Conservation (phyloP, 306 rosid species). For the barrel medic (Medicago truncatula) region DNA sequence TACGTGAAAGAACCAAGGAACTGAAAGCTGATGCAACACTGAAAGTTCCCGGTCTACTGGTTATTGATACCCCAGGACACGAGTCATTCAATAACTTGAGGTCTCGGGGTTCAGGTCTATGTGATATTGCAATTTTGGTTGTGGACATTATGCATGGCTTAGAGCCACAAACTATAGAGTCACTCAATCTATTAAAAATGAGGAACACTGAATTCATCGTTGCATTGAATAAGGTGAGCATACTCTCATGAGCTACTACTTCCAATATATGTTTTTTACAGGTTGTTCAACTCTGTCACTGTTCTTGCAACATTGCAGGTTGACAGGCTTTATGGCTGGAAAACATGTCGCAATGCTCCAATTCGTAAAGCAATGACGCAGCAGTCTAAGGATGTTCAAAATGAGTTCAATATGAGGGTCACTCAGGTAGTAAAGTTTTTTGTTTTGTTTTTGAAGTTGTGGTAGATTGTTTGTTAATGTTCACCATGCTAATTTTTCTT, state of each 20-base stretch:
- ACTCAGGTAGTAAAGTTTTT: constrained; percentile 59
- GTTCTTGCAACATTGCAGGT: constrained; percentile 59
- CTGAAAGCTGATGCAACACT: constrained; percentile 94
- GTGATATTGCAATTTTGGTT: constrained; percentile 95
- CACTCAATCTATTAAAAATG: constrained; percentile 88
- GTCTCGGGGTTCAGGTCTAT: constrained; percentile 93
- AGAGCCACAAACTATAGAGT: constrained; percentile 94
- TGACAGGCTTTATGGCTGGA: constrained; percentile 97
- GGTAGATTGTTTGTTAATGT: constrained; percentile 24
- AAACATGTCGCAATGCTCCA: constrained; percentile 74
- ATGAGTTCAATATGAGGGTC: constrained; percentile 86
- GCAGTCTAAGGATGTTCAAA: constrained; percentile 84
- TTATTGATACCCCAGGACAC: constrained; percentile 97
- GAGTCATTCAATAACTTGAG: constrained; percentile 89
- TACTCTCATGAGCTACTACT: constrained; percentile 5
- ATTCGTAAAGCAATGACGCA: constrained; percentile 79
- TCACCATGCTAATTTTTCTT: constrained; percentile 35
- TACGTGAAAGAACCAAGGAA: constrained; percentile 93
- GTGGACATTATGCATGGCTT: constrained; percentile 99
- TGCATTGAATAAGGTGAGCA: constrained; percentile 85
- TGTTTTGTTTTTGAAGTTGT: not conserved
- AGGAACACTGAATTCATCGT: constrained; percentile 93
- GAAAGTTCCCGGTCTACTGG: constrained; percentile 88
- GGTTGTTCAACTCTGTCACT: constrained; percentile 20
- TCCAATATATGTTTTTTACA: not conserved